Percentiles rank a stretch among this genome's conserved stretches.
These are phyloP conservation scores for Bondarzewia mesenterica DNA, from an alignment of 1,284 basidiomycete species.

Conservation along the genomic window DNA sequence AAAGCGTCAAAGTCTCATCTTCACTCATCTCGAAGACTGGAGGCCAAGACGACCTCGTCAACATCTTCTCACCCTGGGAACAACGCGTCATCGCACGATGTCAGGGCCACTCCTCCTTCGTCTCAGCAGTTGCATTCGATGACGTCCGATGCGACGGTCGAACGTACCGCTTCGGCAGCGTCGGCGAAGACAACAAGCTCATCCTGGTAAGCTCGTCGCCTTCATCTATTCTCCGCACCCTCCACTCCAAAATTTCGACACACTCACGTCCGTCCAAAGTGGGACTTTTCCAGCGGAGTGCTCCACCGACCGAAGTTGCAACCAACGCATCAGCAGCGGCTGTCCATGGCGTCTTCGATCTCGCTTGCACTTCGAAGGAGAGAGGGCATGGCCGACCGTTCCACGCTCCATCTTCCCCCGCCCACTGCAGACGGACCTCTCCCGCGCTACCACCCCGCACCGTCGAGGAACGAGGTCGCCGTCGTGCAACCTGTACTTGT, in stretches of 20 bases:
- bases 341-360: slow-evolving; percentile 67
- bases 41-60: slow-evolving; percentile 92
- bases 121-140: slow-evolving; percentile 87
- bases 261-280: slow-evolving; percentile 6
- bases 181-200: slow-evolving; percentile 91
- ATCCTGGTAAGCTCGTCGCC: slow-evolving; percentile 50
- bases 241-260: slow-evolving; percentile 9
- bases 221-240: background rate
- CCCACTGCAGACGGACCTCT: slow-evolving; percentile 29
- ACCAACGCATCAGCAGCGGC: slow-evolving; percentile 57
- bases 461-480: slow-evolving; percentile 83
- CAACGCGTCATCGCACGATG: slow-evolving; percentile 91
- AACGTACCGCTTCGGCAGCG: slow-evolving; percentile 86
- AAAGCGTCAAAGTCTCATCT: no score
- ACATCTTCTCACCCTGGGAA: slow-evolving; percentile 88
- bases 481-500: slow-evolving; percentile 88
- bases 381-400: slow-evolving; percentile 31
- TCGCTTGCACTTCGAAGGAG: slow-evolving; percentile 57
- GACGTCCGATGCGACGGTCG: slow-evolving; percentile 77
- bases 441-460: slow-evolving; percentile 75
- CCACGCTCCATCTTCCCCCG: slow-evolving; percentile 44
- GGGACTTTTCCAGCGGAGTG: slow-evolving; percentile 16
- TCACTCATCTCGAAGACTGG: slow-evolving; percentile 40
- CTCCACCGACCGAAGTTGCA: slow-evolving; percentile 17
- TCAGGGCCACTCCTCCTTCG: slow-evolving; percentile 94